Base-by-base conservation (phyloP, 2,329 filamentous ascomycete species). In the Cordyceps farinosa region DNA sequence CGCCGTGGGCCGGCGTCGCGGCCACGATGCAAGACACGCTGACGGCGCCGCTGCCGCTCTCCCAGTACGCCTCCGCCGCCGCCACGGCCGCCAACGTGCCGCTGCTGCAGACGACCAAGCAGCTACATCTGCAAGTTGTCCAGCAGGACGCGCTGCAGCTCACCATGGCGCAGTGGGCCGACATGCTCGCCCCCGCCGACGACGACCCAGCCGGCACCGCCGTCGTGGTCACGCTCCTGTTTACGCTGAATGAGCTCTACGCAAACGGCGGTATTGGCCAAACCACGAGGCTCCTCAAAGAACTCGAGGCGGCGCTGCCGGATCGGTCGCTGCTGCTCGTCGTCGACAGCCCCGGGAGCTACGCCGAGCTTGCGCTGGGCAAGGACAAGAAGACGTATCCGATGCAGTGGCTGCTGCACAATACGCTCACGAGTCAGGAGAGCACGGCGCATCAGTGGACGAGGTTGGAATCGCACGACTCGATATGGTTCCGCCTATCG, bases 171-270 rank as follows among this genome's bases (percentile, higher is more conserved):
- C 68, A 73, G 4, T 70, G 86, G 36, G 50, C n/a, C 13, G 50
- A 47, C 15, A 64, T 78, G 1, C 9, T 61, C 5, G 22, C 42
- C 17, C 34, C 32, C 8, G 13, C 29, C 34, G 10, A 1, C 45
- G 5, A 30, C 0, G 56, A 79, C 0, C 72, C 73, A 7, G 47
- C 65, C 17, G 48, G 72, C 1, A 2, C 53, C 13, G 78, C 83
- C 10, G 68, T 82, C 3, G 76, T 97, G 1, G 80, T 96, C 15
- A 97, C 93, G 0, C 78, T 98, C 13, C 86, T 98, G 77, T 99
- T 98, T 80, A 97, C 94, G 0, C 84, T 98, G 53, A 98, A 98
- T 74, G 95, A 99, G 77, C 86, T 99, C 0, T 98, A 97, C 79
- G 89, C 90, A 0, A 81, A 85, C 0, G 91, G 88, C 1, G 85